Evolutionary conservation across 1,284 basidiomycete genomes (phyloP), one percentile per base, ranked within the genome.

Genomic region (Rhizopogon parksii): DNA sequence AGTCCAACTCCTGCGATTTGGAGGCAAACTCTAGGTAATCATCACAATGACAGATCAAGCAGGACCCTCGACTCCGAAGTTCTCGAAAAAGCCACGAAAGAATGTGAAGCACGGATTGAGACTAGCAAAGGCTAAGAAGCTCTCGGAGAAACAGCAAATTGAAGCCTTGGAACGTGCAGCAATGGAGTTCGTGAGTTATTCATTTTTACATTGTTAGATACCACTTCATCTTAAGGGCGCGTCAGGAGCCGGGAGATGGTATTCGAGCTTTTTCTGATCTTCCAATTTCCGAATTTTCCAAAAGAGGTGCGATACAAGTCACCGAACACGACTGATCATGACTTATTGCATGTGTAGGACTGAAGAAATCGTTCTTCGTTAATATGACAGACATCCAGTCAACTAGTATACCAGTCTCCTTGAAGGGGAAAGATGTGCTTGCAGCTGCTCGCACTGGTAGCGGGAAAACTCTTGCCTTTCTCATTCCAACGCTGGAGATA

Each of bases 361-460:
- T 96, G 38, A 91, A 89, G 70, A 88, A 89, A 56, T 81, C 85
- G 0, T 91, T 85, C 63, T 96, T 94, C 62, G 76, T 85, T 32
- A 78, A 86, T 19, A 89, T 94, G 77, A 96, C 94, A 0, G 88
- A 92, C 52, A 94, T 89, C 42, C 86, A 89, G 64, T 68, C 75
- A 3, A 72, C 78, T 32, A 78, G 84, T 25, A 71, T 88, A 32
- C 85, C 83, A 1, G 65, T 80, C 3, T 77, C 84, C 1, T 65
- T 90, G 3, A 82, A 80, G 58, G 81, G 80, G 5, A 78, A 77
- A 39, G 86, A 90, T 57, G 76, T 92, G 5, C 75, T 91, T 2
- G 90, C 85, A 5, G 83, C 88, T 0, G 90, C 89, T 3, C 75
- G 82, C 14, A 92, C 89, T 1, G 89, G 89, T 1, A 88, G 85